A percentile compares a stretch with the other conserved stretches of the same genome.
Conservation (phyloP, 164 flowering plant genomes). For the Magnolia changhungtana region DNA sequence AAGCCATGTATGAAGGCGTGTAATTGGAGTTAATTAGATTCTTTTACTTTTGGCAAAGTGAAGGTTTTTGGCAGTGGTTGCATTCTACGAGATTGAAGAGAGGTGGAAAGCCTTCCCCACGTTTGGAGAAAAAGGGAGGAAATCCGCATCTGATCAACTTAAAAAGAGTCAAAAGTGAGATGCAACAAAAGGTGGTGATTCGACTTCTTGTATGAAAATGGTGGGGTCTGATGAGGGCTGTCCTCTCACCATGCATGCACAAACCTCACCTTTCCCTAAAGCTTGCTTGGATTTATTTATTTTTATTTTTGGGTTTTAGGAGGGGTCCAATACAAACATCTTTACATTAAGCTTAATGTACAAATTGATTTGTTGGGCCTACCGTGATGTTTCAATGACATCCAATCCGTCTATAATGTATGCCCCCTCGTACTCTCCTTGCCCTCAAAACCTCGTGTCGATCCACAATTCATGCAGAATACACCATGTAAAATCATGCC, state of each 20-base stretch:
- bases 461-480: no score
- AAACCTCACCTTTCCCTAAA: background rate
- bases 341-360: no score
- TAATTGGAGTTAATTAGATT: background rate
- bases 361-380: no score
- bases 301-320: no score
- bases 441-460: no score
- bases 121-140: slow-evolving; percentile 4
- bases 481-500: no score
- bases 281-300: background rate
- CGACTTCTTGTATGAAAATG: background rate
- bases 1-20: background rate
- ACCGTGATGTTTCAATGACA: no score
- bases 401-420: no score
- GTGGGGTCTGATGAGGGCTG: background rate
- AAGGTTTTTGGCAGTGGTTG: background rate
- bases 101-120: background rate
- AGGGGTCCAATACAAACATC: no score
- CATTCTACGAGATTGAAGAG: background rate
- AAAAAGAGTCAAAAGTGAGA: slow-evolving; percentile 16
- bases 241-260: background rate
- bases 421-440: no score
- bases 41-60: background rate
- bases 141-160: slow-evolving; percentile 17
- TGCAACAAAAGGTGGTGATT: slow-evolving; percentile 4